phyloP scores from a whole-genome alignment of 495 filamentous ascomycete species.

The Cryomyces minteri region DNA sequence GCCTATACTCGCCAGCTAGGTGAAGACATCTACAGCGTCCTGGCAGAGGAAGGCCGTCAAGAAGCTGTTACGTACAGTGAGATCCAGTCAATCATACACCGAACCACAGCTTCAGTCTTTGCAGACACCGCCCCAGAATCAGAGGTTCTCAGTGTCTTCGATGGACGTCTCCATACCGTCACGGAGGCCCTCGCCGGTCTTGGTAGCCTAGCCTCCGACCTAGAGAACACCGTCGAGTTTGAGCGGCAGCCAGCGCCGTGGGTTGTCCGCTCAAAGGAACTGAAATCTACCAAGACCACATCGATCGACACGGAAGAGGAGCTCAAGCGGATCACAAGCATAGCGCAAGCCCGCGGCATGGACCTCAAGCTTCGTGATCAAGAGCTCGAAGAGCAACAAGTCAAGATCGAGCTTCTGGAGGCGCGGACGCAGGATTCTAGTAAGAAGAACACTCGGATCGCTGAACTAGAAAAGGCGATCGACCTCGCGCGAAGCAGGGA shows the following conservation, averaged over 20 bases:
- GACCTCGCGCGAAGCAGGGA: constrained; percentile 23
- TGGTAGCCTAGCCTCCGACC: constrained; percentile 47
- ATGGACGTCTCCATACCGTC: constrained; percentile 42
- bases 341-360: constrained; percentile 43
- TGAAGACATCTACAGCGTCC: constrained; percentile 38
- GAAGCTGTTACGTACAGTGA: constrained; percentile 48
- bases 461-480: constrained; percentile 42
- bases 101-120: constrained; percentile 31
- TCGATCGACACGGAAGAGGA: constrained; percentile 54
- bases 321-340: constrained; percentile 40
- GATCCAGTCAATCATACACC: constrained; percentile 40
- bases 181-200: constrained; percentile 53
- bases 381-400: constrained; percentile 49
- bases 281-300: constrained; percentile 59
- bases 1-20: constrained; percentile 48
- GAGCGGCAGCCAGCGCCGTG: constrained; percentile 61
- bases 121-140: constrained; percentile 25
- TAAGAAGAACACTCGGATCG: constrained; percentile 44
- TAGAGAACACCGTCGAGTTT: constrained; percentile 71
- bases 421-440: constrained; percentile 58
- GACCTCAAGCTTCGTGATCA: constrained; percentile 47
- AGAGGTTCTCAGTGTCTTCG: constrained; percentile 47
- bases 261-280: constrained; percentile 61
- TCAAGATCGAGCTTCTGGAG: constrained; percentile 88
- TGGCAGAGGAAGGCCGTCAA: constrained; percentile 56